phyloP scores from a whole-genome alignment of 495 filamentous ascomycete species.

The Neurospora intermedia region DNA sequence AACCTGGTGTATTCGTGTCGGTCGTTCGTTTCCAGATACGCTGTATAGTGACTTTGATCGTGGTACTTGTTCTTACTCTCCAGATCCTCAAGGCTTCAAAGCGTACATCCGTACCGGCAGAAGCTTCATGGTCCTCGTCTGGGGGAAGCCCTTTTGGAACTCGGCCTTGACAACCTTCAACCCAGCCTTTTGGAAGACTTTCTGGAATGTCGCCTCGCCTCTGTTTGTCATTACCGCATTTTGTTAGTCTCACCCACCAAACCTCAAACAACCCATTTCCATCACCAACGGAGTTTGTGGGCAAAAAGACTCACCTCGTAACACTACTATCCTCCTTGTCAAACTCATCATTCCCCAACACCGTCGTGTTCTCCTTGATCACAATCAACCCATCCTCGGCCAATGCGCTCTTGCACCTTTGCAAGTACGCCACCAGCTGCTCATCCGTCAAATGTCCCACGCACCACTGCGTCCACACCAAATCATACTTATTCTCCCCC shows the following conservation, averaged over 20 bases:
- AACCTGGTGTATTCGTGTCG: not conserved
- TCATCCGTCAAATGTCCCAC: slow-evolving; percentile 78
- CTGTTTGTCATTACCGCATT: slow-evolving; percentile 20
- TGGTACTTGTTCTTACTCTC: not conserved
- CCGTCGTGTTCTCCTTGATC: slow-evolving; percentile 80
- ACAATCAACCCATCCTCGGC: slow-evolving; percentile 48
- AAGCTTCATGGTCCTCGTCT: slow-evolving; percentile 26
- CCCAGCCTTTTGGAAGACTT: slow-evolving; percentile 58
- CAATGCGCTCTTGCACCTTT: slow-evolving; percentile 47
- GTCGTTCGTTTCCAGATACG: not conserved
- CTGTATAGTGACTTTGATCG: not conserved
- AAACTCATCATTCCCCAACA: slow-evolving; percentile 53
- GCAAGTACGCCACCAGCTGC: slow-evolving; percentile 58
- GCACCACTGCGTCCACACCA: slow-evolving; percentile 83
- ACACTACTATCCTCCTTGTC: slow-evolving; percentile 74
- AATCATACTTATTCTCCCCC: slow-evolving; percentile 38
- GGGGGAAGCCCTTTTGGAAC: slow-evolving; percentile 64
- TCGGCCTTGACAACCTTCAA: slow-evolving; percentile 59
- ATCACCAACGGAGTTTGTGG: no score
- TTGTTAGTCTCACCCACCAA: not conserved
- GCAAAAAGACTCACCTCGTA: slow-evolving; percentile 38
- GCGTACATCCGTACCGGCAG: slow-evolving; percentile 66
- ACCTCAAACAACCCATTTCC: no score
- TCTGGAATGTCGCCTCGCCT: slow-evolving; percentile 57
- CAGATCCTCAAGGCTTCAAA: slow-evolving; percentile 25